Conservation (phyloP, 768 basidiomycete genomes). For the Amanita fuliginea region DNA sequence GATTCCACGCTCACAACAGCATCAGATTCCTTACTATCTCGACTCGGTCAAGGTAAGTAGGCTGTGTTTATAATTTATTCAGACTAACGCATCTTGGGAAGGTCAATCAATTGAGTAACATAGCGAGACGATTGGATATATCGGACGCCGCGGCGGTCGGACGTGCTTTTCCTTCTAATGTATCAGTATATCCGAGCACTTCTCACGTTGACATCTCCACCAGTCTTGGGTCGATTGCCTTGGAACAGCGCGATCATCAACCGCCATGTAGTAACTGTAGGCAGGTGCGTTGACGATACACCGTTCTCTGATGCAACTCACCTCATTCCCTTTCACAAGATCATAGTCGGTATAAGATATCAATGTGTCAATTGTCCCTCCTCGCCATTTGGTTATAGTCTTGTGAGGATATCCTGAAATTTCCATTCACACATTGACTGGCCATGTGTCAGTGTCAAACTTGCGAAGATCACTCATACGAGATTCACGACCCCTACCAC, state of each 20-base stretch:
- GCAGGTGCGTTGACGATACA: slow-evolving; percentile 18
- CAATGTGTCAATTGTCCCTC: slow-evolving; percentile 91
- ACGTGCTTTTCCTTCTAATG: slow-evolving; percentile 15
- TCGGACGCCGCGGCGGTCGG: slow-evolving; percentile 61
- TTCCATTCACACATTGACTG: slow-evolving; percentile 3
- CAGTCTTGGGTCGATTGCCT: not conserved
- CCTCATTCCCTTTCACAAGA: slow-evolving; percentile 23
- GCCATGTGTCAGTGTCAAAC: slow-evolving; percentile 49
- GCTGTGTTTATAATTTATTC: not conserved
- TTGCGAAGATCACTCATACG: slow-evolving; percentile 73
- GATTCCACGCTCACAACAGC: slow-evolving; percentile 1
- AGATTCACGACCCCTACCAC: slow-evolving; percentile 74
- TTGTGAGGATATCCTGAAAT: slow-evolving; percentile 36
- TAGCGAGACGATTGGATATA: slow-evolving; percentile 65
- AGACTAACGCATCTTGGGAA: not conserved
- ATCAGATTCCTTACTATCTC: slow-evolving; percentile 78
- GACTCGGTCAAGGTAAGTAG: slow-evolving; percentile 22
- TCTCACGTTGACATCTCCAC: slow-evolving; percentile 1
- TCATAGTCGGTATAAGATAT: slow-evolving; percentile 70
- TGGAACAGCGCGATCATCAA: slow-evolving; percentile 30
- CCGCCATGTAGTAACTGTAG: slow-evolving; percentile 51
- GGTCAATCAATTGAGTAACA: slow-evolving; percentile 2
- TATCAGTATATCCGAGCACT: not conserved
- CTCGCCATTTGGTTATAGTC: slow-evolving; percentile 52
- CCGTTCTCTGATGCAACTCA: not conserved